Conservation (phyloP, 2,329 filamentous ascomycete species). For the Graphiopsis chlorocephala region DNA sequence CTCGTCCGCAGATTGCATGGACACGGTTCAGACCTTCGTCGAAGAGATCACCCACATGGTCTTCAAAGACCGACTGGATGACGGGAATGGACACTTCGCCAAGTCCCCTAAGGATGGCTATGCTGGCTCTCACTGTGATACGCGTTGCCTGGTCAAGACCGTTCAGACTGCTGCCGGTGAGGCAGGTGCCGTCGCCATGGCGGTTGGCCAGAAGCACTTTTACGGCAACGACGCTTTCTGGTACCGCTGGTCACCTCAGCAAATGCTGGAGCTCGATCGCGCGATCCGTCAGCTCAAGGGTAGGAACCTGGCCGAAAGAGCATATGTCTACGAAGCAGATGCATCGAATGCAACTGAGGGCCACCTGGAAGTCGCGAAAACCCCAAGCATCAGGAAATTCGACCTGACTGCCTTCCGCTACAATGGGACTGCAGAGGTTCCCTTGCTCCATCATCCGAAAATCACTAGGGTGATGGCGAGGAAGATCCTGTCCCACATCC, state of each 20-base stretch:
- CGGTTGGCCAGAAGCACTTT: constrained; percentile 1
- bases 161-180: not conserved
- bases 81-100: not conserved
- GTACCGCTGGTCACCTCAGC: not conserved
- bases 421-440: not conserved
- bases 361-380: not conserved
- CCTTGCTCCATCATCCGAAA: not conserved
- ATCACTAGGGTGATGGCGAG: not conserved
- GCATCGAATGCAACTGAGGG: not conserved
- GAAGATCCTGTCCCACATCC: not conserved
- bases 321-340: not conserved
- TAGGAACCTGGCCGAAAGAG: not conserved
- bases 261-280: not conserved
- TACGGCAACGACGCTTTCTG: not conserved
- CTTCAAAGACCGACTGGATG: not conserved
- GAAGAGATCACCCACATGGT: not conserved
- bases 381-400: not conserved
- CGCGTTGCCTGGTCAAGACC: not conserved
- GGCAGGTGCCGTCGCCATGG: not conserved
- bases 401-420: not conserved
- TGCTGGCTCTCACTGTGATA: not conserved
- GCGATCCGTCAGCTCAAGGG: not conserved
- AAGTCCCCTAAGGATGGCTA: not conserved
- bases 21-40: not conserved
- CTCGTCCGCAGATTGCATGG: not conserved